phyloP scores from a whole-genome alignment of 2,329 filamentous ascomycete species.

The Dactylellina leptospora region DNA sequence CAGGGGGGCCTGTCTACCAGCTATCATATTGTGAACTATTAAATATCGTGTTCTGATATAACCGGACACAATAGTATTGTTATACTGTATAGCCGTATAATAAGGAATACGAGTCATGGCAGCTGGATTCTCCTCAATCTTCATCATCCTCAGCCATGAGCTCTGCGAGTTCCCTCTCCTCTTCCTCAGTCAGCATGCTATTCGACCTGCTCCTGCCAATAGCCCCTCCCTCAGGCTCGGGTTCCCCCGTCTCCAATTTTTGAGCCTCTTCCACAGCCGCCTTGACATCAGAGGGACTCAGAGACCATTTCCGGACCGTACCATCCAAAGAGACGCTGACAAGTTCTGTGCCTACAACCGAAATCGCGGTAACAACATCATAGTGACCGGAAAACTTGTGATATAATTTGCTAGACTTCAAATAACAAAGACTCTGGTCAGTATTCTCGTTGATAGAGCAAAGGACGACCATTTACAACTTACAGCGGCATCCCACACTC shows the following conservation, averaged over 20 bases:
- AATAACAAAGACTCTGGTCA: too few relatives aligned
- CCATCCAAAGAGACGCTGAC: constrained; percentile 90
- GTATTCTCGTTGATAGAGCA: background rate
- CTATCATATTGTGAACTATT: too few relatives aligned
- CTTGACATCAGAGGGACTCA: constrained; percentile 71
- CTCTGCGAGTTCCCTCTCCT: constrained; percentile 90
- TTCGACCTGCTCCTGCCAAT: constrained; percentile 63
- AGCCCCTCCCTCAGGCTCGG: constrained; percentile 63
- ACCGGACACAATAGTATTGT: too few relatives aligned
- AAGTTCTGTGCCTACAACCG: constrained; percentile 69
- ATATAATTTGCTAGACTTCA: constrained; percentile 73
- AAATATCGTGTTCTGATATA: too few relatives aligned
- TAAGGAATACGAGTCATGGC: too few relatives aligned
- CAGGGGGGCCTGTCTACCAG: too few relatives aligned
- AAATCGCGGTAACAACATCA: constrained; percentile 87
- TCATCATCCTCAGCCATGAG: constrained; percentile 79
- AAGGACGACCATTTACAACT: constrained; percentile 51
- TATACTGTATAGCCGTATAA: background rate
- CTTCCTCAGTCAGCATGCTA: constrained; percentile 77
- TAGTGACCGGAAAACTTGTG: constrained; percentile 84
- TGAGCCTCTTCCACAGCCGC: constrained; percentile 60
- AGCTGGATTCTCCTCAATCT: background rate
- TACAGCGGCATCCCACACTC: constrained; percentile 79
- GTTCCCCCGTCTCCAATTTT: constrained; percentile 62
- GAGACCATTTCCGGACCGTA: constrained; percentile 83